phyloP scores from a whole-genome alignment of 202 grass and related monocot species.

The Panicum virgatum region DNA sequence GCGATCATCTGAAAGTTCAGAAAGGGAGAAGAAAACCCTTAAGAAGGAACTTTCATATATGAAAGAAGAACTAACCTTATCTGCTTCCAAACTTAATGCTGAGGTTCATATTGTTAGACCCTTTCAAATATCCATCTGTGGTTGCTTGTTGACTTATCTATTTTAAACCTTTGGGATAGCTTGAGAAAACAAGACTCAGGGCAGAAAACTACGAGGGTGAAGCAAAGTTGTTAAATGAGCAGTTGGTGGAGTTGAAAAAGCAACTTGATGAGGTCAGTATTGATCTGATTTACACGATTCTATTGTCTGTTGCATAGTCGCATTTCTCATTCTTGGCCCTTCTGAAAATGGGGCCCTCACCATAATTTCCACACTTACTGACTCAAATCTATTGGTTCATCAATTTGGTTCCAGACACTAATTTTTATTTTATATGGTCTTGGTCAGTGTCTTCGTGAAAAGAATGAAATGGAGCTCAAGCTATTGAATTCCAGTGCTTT shows the following conservation, averaged over 20 bases:
- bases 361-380: background rate
- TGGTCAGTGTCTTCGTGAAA: conserved; percentile 58
- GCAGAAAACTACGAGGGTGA: conserved; percentile 75
- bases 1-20: conserved; percentile 67
- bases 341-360: background rate
- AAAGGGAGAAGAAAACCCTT: conserved; percentile 80
- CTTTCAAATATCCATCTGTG: conserved; percentile 28
- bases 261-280: conserved; percentile 70
- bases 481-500: conserved; percentile 46
- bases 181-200: conserved; percentile 73
- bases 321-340: conserved; percentile 22
- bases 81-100: conserved; percentile 58
- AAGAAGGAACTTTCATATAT: conserved; percentile 70
- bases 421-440: conserved; percentile 44
- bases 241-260: conserved; percentile 60
- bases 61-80: conserved; percentile 69
- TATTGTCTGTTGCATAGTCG: conserved; percentile 24
- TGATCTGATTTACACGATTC: conserved; percentile 23
- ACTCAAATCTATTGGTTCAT: conserved; percentile 10
- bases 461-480: conserved; percentile 61
- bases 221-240: conserved; percentile 61
- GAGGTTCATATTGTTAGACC: conserved; percentile 57
- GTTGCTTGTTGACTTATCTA: conserved; percentile 41
- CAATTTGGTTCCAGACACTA: conserved; percentile 36
- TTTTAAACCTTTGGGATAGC: conserved; percentile 52